phyloP scores from a whole-genome alignment of 1,139 yeast genomes.

The Saccharomyces hybrid region DNA sequence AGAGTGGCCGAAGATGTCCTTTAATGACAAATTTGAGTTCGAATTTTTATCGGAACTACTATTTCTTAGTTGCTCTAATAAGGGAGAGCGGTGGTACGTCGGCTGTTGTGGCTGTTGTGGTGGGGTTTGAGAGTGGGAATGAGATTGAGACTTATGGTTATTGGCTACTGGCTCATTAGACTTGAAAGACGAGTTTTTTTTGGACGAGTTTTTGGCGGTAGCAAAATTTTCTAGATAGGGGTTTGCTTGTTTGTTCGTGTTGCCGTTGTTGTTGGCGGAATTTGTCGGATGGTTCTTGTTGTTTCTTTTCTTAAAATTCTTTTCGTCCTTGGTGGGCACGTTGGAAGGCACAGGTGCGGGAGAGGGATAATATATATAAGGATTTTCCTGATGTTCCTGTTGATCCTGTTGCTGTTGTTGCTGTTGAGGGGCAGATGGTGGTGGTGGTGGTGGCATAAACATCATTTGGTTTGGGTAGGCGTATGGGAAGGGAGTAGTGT shows the following conservation, averaged over 20 bases:
- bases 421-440: constrained; percentile 6
- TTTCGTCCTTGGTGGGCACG: constrained; percentile 3
- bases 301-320: not conserved
- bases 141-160: not conserved
- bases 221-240: constrained; percentile 6
- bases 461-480: constrained; percentile 1
- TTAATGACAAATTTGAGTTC: constrained; percentile 54
- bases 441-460: constrained; percentile 2
- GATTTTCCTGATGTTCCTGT: constrained; percentile 1
- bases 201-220: not conserved
- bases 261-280: constrained; percentile 1
- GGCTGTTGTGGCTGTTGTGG: constrained; percentile 13
- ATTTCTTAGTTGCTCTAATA: constrained; percentile 78
- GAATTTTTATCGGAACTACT: constrained; percentile 38
- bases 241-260: constrained; percentile 2
- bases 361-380: constrained; percentile 1
- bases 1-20: constrained; percentile 79
- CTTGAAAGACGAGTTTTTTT: not conserved
- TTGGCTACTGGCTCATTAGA: not conserved
- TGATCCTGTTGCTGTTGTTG: constrained; percentile 1
- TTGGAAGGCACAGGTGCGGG: constrained; percentile 3
- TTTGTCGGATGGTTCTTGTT: constrained; percentile 3
- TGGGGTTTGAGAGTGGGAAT: constrained; percentile 7
- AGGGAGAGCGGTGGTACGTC: constrained; percentile 59
- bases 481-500: not conserved